A percentile compares a stretch with the other conserved stretches of the same genome.
phyloP scores from a whole-genome alignment of 2,329 filamentous ascomycete species.

The Scopulariopsis brevicaulis region DNA sequence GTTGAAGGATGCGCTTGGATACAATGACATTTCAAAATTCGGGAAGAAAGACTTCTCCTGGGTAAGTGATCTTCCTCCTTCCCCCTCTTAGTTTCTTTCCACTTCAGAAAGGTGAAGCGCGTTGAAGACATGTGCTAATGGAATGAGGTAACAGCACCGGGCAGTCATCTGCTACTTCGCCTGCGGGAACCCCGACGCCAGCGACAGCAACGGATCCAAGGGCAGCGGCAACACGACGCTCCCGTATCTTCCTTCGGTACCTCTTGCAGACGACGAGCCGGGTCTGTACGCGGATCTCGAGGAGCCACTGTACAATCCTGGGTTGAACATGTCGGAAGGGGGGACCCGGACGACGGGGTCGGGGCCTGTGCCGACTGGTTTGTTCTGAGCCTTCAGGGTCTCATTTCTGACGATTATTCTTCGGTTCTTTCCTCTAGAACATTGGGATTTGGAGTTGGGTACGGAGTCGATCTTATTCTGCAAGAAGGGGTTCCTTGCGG shows the following conservation, averaged over 20 bases:
- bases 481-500: no score
- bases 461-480: no score
- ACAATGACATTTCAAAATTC: neutral
- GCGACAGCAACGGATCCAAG: neutral
- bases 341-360: neutral
- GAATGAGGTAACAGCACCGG: neutral
- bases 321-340: no score
- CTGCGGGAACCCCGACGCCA: neutral
- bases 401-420: no score
- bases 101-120: no score
- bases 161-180: neutral
- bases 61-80: neutral
- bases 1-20: neutral
- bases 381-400: neutral
- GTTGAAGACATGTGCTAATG: no score
- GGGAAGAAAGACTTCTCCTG: neutral
- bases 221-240: neutral
- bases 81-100: neutral
- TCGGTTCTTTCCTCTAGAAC: no score
- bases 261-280: neutral
- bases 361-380: neutral
- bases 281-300: neutral
- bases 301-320: neutral
- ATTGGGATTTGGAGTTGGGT: no score
- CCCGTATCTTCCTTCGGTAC: neutral